Percentiles rank a stretch among this genome's conserved stretches.
phyloP scores from a whole-genome alignment of 2,329 filamentous ascomycete species.

The Trichoderma sp. region DNA sequence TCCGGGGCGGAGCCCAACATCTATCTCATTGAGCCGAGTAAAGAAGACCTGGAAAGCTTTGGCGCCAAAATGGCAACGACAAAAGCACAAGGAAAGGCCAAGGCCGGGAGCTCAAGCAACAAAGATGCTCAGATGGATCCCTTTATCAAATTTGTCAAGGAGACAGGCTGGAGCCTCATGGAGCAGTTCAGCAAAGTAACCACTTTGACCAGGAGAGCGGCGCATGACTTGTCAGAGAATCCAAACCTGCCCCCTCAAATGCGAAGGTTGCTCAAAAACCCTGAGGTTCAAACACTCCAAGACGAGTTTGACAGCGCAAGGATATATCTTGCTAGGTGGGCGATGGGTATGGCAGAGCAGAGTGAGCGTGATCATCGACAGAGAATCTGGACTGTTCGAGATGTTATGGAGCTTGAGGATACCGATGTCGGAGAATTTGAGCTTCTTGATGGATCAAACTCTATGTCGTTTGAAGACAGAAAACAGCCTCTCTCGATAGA shows the following conservation, averaged over 20 bases:
- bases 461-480: slow-evolving; percentile 70
- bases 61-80: slow-evolving; percentile 53
- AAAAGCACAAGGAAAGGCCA: slow-evolving; percentile 25
- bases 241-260: slow-evolving; percentile 88
- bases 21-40: slow-evolving; percentile 82
- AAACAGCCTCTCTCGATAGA: slow-evolving; percentile 73
- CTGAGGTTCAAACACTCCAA: slow-evolving; percentile 90
- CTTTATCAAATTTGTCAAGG: slow-evolving; percentile 88
- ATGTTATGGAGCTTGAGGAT: slow-evolving; percentile 90
- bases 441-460: slow-evolving; percentile 76
- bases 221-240: slow-evolving; percentile 88
- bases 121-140: slow-evolving; percentile 82
- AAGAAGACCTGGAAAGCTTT: slow-evolving; percentile 82
- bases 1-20: slow-evolving; percentile 85
- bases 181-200: slow-evolving; percentile 98
- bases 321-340: slow-evolving; percentile 92
- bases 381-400: slow-evolving; percentile 87
- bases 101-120: slow-evolving; percentile 38
- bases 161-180: slow-evolving; percentile 92
- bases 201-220: slow-evolving; percentile 87
- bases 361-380: slow-evolving; percentile 83
- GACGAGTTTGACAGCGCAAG: slow-evolving; percentile 97
- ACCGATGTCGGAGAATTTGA: slow-evolving; percentile 96
- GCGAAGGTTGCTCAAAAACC: slow-evolving; percentile 77
- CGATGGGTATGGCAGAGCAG: slow-evolving; percentile 98